Evolutionary conservation across 2,329 filamentous ascomycete genomes (phyloP).

Genomic region (Cucurbitaria berberidis): DNA sequence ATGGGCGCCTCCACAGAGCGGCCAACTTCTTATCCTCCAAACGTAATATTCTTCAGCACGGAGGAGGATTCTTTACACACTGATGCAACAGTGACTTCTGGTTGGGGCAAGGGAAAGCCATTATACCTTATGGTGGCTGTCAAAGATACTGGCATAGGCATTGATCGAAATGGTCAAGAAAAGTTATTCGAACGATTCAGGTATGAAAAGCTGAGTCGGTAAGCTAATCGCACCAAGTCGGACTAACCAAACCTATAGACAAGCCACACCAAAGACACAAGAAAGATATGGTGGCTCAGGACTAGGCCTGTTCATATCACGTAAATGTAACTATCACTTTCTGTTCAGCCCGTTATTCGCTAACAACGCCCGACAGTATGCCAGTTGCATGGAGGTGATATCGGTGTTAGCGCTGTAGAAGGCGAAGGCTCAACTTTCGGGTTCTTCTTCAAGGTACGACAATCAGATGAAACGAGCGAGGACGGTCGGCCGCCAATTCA

Average conservation of each 20-base stretch:
- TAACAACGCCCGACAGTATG: conserved; percentile 32
- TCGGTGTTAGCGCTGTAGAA: conserved; percentile 44
- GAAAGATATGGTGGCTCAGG: conserved; percentile 53
- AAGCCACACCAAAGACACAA: conserved; percentile 49
- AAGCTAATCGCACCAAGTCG: background rate
- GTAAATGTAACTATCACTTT: conserved; percentile 35
- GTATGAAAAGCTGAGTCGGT: conserved; percentile 21
- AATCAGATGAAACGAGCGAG: conserved; percentile 26
- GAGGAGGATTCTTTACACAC: conserved; percentile 47
- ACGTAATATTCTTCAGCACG: conserved; percentile 52
- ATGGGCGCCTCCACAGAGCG: conserved; percentile 48
- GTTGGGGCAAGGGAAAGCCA: conserved; percentile 50
- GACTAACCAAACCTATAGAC: conserved; percentile 23
- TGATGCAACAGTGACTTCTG: conserved; percentile 49
- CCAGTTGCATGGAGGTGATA: conserved; percentile 48
- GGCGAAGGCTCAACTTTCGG: conserved; percentile 47
- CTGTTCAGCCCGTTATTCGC: background rate
- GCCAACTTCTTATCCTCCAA: conserved; percentile 52
- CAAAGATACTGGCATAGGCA: conserved; percentile 53
- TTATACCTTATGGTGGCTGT: conserved; percentile 55
- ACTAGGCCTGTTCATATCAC: conserved; percentile 47
- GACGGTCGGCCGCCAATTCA: conserved; percentile 33
- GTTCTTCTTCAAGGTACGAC: conserved; percentile 47
- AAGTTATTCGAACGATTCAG: conserved; percentile 53
- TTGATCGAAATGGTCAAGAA: conserved; percentile 48